These are phyloP conservation scores for Hansenula lynferdii DNA, from an alignment of 1,139 yeast genomes.

Conservation along the genomic window DNA sequence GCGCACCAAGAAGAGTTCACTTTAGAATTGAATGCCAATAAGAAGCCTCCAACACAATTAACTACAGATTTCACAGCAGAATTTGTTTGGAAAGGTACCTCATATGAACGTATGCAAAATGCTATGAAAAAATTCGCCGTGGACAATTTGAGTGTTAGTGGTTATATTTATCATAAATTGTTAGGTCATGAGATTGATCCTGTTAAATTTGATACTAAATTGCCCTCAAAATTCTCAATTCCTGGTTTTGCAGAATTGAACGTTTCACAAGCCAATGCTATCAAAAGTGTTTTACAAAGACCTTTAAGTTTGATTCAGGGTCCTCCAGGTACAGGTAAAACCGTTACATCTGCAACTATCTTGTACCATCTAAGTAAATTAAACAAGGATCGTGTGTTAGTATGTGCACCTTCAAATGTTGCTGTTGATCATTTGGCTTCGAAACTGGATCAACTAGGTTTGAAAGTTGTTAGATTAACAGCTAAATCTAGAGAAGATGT, in stretches of 20 bases:
- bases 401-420: constrained; percentile 94
- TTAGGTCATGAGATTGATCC: constrained; percentile 78
- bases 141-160: constrained; percentile 66
- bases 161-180: constrained; percentile 72
- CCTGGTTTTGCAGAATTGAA: constrained; percentile 70
- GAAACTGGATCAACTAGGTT: constrained; percentile 60
- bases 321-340: constrained; percentile 98
- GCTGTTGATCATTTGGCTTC: constrained; percentile 91
- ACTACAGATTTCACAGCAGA: constrained; percentile 76
- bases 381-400: constrained; percentile 59
- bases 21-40: constrained; percentile 58
- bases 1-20: constrained; percentile 67
- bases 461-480: constrained; percentile 70
- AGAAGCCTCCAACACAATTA: constrained; percentile 53
- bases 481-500: constrained; percentile 81
- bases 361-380: constrained; percentile 68
- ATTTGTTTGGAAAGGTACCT: constrained; percentile 84
- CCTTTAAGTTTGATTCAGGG: constrained; percentile 91
- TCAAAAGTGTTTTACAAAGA: constrained; percentile 60
- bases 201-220: constrained; percentile 50
- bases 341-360: constrained; percentile 89
- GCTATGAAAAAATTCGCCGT: constrained; percentile 74
- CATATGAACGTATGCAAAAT: constrained; percentile 80
- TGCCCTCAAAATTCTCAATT: constrained; percentile 61
- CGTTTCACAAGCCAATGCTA: constrained; percentile 76